These are phyloP conservation scores for Candida coquimbonensis DNA, from an alignment of 805 yeast genomes.

Conservation along the genomic window DNA sequence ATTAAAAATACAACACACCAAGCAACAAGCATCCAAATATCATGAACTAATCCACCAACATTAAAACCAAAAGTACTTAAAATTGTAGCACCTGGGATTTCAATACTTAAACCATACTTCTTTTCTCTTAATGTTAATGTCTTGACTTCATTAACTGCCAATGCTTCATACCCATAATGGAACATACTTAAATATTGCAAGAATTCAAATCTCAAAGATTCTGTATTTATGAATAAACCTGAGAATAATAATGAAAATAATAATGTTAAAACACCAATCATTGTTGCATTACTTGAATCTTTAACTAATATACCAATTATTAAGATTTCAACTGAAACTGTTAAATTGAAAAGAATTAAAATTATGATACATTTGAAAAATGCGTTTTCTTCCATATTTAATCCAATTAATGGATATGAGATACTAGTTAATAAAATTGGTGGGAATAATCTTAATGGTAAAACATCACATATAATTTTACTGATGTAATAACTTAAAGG, in stretches of 20 bases:
- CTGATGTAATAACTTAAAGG: slow-evolving; percentile 81
- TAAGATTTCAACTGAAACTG: slow-evolving; percentile 77
- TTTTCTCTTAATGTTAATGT: slow-evolving; percentile 77
- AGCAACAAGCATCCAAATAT: slow-evolving; percentile 50
- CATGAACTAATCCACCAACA: slow-evolving; percentile 66
- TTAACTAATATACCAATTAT: slow-evolving; percentile 82
- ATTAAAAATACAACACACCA: slow-evolving; percentile 54
- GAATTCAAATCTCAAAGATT: slow-evolving; percentile 54
- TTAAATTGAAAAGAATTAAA: slow-evolving; percentile 75
- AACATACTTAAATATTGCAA: slow-evolving; percentile 82
- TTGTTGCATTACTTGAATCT: slow-evolving; percentile 89
- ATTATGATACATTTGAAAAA: slow-evolving; percentile 64
- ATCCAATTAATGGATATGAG: slow-evolving; percentile 84
- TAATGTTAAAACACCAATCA: slow-evolving; percentile 77
- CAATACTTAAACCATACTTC: slow-evolving; percentile 89
- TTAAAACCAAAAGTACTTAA: slow-evolving; percentile 92
- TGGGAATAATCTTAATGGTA: slow-evolving; percentile 92
- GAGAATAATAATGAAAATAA: slow-evolving; percentile 87
- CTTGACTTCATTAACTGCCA: slow-evolving; percentile 87
- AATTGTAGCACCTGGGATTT: slow-evolving; percentile 97
- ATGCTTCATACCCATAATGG: slow-evolving; percentile 93
- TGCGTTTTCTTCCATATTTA: slow-evolving; percentile 70
- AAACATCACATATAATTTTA: slow-evolving; percentile 81
- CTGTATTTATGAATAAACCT: slow-evolving; percentile 86
- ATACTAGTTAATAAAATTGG: slow-evolving; percentile 76